Evolutionary conservation across 192 early-diverging fungal species (phyloP), one percentile per base, ranked within the genome.

Genomic region (Backusella mclennaniae): DNA sequence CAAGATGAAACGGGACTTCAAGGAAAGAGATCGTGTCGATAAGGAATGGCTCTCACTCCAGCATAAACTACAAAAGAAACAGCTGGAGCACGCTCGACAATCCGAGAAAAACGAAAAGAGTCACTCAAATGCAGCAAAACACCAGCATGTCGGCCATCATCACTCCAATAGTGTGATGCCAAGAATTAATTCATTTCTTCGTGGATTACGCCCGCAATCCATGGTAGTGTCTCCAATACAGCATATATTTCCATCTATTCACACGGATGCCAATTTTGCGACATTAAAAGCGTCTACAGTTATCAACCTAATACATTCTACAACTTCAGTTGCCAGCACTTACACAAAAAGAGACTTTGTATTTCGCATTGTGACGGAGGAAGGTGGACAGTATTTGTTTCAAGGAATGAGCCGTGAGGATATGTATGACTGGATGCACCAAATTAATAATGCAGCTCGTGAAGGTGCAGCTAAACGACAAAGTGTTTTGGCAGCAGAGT

Each of bases 281-380:
- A 59, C 75, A 2, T 38, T 84, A 41, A 93, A 92, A 74, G 85
- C 92, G 2, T 87, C 89, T 4, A 85, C 90, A 14, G 93, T 94
- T 23, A 91, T 94, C 83, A 94, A 92, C 71, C 78, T 93, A 66
- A 92, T 94, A 81, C 92, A 93, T 79, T 91, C 92, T 5, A 90
- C 89, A n/a, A 90, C 88, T 15, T 88, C 89, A 3, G 84, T 91
- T 17, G 91, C 90, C 49, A 86, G 88, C 67, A 86, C 85, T 4
- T 89, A 91, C 69, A 87, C 88, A 0, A 91, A 92, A 73, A 87
- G 90, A 35, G 90, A 91, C 42, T 90, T 81, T 82, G 92, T 94
- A n/a, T 94, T 94, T 79, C 91, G 91, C 26, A 87, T 94, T 73
- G 87, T 92, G 39, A 94, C 90, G 5, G 93, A 94, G 68, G 93